Evolutionary conservation across 176 grass and related monocot genomes (phyloP).

Genomic region (Oryza brachyantha): DNA sequence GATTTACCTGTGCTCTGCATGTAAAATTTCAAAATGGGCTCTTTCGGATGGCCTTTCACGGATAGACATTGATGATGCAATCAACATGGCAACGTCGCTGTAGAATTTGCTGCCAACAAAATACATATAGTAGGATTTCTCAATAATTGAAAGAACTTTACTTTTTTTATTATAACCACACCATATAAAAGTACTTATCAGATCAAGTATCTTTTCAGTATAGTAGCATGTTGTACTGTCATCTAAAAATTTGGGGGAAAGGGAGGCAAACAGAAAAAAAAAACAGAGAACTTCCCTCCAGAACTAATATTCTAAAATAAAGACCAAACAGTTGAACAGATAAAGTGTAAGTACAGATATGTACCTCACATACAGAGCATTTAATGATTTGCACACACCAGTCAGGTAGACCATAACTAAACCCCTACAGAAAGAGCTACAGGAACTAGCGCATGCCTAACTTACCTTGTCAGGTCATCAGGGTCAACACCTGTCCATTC

Average conservation of each 20-base stretch:
- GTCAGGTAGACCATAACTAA: constrained; percentile 33
- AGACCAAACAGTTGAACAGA: constrained; percentile 17
- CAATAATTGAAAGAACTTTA: constrained; percentile 8
- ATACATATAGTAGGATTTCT: not conserved
- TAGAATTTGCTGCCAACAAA: constrained; percentile 82
- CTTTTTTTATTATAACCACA: constrained; percentile 16
- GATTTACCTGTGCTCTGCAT: constrained; percentile 77
- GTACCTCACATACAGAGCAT: constrained; percentile 16
- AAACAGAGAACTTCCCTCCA: constrained; percentile 1
- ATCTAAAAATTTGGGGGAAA: not conserved
- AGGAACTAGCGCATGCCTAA: constrained; percentile 12
- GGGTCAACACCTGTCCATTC: constrained; percentile 74
- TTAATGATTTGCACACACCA: constrained; percentile 26
- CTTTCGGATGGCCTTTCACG: constrained; percentile 80
- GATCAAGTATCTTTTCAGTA: constrained; percentile 1
- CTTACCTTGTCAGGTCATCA: constrained; percentile 88
- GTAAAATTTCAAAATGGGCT: constrained; percentile 92
- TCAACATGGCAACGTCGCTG: constrained; percentile 74
- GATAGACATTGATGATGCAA: constrained; percentile 81
- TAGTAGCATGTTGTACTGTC: constrained; percentile 7
- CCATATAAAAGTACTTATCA: not conserved
- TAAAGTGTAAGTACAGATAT: not conserved
- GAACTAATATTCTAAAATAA: constrained; percentile 6
- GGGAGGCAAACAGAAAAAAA: not conserved
- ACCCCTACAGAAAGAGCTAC: not conserved